These are phyloP conservation scores for Plasmodium vinckei DNA, from an alignment of 169 alveolate species.

Conservation along the genomic window DNA sequence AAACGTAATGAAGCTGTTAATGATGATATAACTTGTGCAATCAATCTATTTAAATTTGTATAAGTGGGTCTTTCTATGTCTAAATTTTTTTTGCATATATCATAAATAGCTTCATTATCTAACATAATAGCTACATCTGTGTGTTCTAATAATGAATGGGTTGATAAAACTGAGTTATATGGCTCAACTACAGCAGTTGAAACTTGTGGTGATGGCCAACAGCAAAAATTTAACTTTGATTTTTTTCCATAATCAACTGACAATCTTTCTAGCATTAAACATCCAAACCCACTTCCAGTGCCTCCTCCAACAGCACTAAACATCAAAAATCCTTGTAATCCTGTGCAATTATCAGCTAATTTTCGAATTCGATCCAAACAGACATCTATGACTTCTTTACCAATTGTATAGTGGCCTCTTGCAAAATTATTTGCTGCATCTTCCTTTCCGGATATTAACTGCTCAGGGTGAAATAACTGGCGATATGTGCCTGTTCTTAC, in stretches of 20 bases:
- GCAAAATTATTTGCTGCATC: slow-evolving; percentile 99
- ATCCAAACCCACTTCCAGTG: slow-evolving; percentile 99
- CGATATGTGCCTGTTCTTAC: slow-evolving; percentile 98
- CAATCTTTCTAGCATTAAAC: slow-evolving; percentile 97
- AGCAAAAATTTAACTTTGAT: slow-evolving; percentile 96
- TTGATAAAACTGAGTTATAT: slow-evolving; percentile 97
- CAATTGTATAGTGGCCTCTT: slow-evolving; percentile 99
- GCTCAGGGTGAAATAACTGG: slow-evolving; percentile 98
- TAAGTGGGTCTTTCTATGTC: slow-evolving; percentile 99
- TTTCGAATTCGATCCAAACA: slow-evolving; percentile 98
- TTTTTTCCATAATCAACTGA: slow-evolving; percentile 98
- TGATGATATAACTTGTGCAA: slow-evolving; percentile 93
- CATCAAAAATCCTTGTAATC: slow-evolving; percentile 98
- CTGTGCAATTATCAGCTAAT: slow-evolving; percentile 99
- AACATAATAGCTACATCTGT: slow-evolving; percentile 99
- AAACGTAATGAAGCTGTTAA: slow-evolving; percentile 90
- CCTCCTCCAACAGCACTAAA: slow-evolving; percentile 99
- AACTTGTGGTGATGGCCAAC: slow-evolving; percentile 98
- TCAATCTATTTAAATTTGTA: slow-evolving; percentile 97
- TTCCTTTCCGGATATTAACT: slow-evolving; percentile 98
- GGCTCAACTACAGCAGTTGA: slow-evolving; percentile 99
- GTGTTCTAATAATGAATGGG: slow-evolving; percentile 98
- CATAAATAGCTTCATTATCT: slow-evolving; percentile 99
- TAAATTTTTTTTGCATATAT: slow-evolving; percentile 96
- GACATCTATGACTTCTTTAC: slow-evolving; percentile 97